Percentiles rank a stretch among this genome's conserved stretches.
Evolutionary conservation across 139 green algal species (phyloP).

Genomic region (Chlorella sp.): DNA sequence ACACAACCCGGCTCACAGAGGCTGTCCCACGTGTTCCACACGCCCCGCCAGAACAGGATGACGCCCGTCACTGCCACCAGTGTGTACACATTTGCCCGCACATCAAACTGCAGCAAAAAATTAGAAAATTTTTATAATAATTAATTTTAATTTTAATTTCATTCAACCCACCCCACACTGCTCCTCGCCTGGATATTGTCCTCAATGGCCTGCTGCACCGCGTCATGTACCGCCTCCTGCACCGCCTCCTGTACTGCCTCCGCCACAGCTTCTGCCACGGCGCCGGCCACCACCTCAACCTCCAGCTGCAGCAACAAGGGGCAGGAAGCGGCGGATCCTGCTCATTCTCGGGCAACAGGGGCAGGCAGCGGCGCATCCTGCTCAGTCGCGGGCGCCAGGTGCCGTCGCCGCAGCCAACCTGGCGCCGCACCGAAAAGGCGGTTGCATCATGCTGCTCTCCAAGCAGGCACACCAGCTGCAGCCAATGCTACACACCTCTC

Average conservation of each 20-base stretch:
- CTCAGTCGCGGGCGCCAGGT: too few relatives aligned
- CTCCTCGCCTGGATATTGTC: slow-evolving; percentile 25
- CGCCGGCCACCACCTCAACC: slow-evolving; percentile 33
- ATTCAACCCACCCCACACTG: neutral
- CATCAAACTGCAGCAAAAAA: slow-evolving; percentile 34
- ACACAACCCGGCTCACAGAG: too few relatives aligned
- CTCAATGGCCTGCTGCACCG: slow-evolving; percentile 34
- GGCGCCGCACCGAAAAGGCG: too few relatives aligned
- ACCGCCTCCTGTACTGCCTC: slow-evolving; percentile 16
- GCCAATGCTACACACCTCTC: neutral
- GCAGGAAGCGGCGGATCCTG: too few relatives aligned
- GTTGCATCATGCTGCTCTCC: neutral
- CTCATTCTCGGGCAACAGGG: too few relatives aligned
- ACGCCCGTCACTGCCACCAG: slow-evolving; percentile 53
- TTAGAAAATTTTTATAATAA: neutral
- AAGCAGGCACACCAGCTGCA: too few relatives aligned
- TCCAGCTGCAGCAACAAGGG: slow-evolving; percentile 2
- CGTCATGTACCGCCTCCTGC: slow-evolving; percentile 23
- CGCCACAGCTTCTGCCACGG: slow-evolving; percentile 9
- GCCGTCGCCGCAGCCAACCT: too few relatives aligned
- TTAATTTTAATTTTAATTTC: neutral
- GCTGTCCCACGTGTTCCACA: slow-evolving; percentile 54
- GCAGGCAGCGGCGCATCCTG: too few relatives aligned
- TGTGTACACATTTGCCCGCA: slow-evolving; percentile 51
- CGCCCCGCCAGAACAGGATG: slow-evolving; percentile 73